These are phyloP conservation scores for Komagataella populi DNA, from an alignment of 805 yeast species.

Conservation along the genomic window DNA sequence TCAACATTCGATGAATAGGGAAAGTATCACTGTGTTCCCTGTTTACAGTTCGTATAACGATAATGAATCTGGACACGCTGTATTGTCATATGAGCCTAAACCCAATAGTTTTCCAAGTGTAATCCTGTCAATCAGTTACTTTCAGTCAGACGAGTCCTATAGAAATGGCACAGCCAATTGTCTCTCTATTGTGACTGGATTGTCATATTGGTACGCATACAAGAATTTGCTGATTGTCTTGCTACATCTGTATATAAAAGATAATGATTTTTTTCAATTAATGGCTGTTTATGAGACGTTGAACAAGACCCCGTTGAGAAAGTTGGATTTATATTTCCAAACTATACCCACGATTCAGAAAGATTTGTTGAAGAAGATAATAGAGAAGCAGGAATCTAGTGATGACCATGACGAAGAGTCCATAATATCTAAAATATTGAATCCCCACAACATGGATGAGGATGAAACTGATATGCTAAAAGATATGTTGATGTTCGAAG, in stretches of 20 bases:
- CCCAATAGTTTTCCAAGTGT: neutral
- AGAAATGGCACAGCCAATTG: conserved; percentile 31
- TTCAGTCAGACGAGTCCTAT: conserved; percentile 17
- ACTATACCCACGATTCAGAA: neutral
- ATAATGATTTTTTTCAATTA: conserved; percentile 5
- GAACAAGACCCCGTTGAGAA: conserved; percentile 15
- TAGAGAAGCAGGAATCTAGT: neutral
- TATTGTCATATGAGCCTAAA: conserved; percentile 4
- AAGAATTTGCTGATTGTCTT: conserved; percentile 33
- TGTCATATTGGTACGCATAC: conserved; percentile 30
- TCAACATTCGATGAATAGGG: conserved; percentile 27
- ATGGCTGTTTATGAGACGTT: conserved; percentile 9
- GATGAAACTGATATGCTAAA: neutral
- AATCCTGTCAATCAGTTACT: conserved; percentile 15
- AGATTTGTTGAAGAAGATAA: neutral
- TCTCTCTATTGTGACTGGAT: conserved; percentile 28
- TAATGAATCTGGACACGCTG: conserved; percentile 23
- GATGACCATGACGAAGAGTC: neutral
- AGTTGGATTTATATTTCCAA: neutral
- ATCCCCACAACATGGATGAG: neutral
- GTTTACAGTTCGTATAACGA: conserved; percentile 23
- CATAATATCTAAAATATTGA: neutral
- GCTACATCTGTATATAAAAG: conserved; percentile 25
- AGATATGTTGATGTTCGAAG: neutral
- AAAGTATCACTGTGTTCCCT: conserved; percentile 45